These are phyloP conservation scores for Neurospora terricola DNA, from an alignment of 495 filamentous ascomycete species.

Conservation along the genomic window DNA sequence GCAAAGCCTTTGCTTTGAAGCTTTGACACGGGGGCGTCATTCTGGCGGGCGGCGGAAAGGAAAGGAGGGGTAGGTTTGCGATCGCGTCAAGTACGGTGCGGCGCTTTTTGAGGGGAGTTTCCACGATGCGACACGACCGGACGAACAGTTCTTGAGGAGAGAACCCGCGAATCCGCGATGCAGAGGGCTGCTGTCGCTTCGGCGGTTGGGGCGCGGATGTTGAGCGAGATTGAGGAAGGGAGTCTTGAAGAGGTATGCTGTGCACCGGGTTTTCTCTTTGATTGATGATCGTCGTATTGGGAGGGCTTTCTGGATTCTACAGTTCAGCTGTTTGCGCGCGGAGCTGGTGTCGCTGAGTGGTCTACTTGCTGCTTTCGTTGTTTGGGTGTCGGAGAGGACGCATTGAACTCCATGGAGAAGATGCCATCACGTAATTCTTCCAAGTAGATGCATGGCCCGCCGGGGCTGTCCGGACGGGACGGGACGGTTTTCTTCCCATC, in stretches of 20 bases:
- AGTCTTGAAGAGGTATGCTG: conserved; percentile 34
- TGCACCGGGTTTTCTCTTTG: not conserved
- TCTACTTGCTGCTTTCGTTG: not conserved
- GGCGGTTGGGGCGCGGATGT: conserved; percentile 49
- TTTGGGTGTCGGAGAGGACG: not conserved
- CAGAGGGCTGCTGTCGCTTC: conserved; percentile 19
- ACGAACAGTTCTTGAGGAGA: not conserved
- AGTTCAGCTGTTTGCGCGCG: not conserved
- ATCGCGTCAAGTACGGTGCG: not conserved
- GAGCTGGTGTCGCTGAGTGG: not conserved
- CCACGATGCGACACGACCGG: not conserved
- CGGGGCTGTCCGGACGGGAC: not conserved
- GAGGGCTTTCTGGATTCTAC: not conserved
- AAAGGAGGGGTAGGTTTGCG: not conserved
- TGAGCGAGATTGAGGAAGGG: conserved; percentile 35
- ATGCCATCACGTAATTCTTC: not conserved
- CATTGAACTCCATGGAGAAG: not conserved
- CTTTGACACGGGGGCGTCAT: conserved; percentile 54
- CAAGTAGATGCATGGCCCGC: not conserved
- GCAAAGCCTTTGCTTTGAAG: conserved; percentile 46
- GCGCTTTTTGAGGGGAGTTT: not conserved
- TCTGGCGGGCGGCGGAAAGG: not conserved
- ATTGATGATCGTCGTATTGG: not conserved
- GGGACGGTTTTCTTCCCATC: not conserved
- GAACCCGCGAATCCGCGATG: conserved; percentile 2